Evolutionary conservation across 495 filamentous ascomycete genomes (phyloP).

Genomic region (Lasiosphaeria hispida): DNA sequence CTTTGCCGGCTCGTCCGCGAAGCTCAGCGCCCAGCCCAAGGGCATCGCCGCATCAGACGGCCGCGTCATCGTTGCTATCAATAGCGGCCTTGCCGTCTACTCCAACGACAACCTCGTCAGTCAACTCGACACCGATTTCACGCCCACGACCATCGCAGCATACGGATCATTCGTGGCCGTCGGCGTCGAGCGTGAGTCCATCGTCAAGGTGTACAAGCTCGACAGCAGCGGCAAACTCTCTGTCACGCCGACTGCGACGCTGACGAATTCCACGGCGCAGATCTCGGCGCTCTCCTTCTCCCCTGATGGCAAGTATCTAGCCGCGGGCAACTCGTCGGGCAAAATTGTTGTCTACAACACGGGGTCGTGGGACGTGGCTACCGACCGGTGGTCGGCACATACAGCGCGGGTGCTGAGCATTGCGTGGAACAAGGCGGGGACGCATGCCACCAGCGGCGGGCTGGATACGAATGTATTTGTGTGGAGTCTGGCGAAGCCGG

Average conservation of each 20-base stretch:
- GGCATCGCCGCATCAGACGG: constrained; percentile 43
- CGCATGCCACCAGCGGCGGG: constrained; percentile 76
- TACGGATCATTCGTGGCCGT: constrained; percentile 66
- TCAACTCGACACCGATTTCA: constrained; percentile 49
- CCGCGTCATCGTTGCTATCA: constrained; percentile 62
- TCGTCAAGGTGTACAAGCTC: constrained; percentile 67
- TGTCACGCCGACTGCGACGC: constrained; percentile 37
- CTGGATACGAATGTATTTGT: constrained; percentile 89
- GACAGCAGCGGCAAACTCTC: constrained; percentile 45
- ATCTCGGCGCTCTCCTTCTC: constrained; percentile 79
- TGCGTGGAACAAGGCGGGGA: constrained; percentile 73
- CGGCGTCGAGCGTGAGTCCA: constrained; percentile 63
- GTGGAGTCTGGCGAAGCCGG: constrained; percentile 84
- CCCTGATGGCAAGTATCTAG: constrained; percentile 65
- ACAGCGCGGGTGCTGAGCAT: constrained; percentile 81
- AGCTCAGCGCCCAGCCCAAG: constrained; percentile 51
- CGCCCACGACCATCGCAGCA: constrained; percentile 68
- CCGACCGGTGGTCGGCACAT: constrained; percentile 87
- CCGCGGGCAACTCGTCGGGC: constrained; percentile 78
- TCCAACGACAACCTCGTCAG: constrained; percentile 54
- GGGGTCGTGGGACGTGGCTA: constrained; percentile 56
- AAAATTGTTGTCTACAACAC: constrained; percentile 78
- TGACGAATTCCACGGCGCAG: constrained; percentile 52
- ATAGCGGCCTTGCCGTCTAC: constrained; percentile 63
- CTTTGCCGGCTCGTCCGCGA: constrained; percentile 46